phyloP scores from a whole-genome alignment of 192 early-diverging fungal species.

The Chytriomyces hyalinus region DNA sequence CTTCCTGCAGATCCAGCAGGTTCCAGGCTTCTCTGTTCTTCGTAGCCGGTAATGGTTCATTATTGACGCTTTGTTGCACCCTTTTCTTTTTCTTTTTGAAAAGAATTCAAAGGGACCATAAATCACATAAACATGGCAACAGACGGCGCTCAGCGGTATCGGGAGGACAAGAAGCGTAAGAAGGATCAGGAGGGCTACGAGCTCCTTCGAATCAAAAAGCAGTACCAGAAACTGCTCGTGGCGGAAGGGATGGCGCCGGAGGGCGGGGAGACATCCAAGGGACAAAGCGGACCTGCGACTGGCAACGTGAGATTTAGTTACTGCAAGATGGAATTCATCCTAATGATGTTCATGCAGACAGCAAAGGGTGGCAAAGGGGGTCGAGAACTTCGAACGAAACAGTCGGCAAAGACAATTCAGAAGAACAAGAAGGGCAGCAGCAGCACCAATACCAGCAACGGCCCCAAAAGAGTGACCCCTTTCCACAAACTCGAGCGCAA shows the following conservation, averaged over 20 bases:
- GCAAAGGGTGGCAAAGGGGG: background rate
- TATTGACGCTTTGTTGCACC: background rate
- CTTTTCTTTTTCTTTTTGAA: slow-evolving; percentile 19
- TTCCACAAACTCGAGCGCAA: slow-evolving; percentile 18
- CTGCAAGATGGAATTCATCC: background rate
- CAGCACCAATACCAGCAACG: background rate
- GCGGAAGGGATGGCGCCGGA: slow-evolving; percentile 5
- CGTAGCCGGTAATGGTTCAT: slow-evolving; percentile 32
- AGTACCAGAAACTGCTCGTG: slow-evolving; percentile 23
- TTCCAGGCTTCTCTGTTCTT: slow-evolving; percentile 26
- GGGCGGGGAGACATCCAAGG: background rate
- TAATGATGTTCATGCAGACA: background rate
- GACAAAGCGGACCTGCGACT: too few relatives aligned
- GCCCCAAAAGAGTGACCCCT: slow-evolving; percentile 2
- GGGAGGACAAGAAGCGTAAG: slow-evolving; percentile 14
- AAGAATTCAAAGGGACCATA: background rate
- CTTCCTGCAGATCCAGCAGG: slow-evolving; percentile 29
- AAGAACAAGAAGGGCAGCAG: background rate
- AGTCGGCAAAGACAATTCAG: background rate
- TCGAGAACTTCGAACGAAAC: background rate
- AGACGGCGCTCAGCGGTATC: slow-evolving; percentile 19
- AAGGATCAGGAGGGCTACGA: slow-evolving; percentile 22
- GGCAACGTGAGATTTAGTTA: too few relatives aligned
- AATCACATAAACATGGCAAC: background rate
- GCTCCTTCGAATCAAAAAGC: slow-evolving; percentile 25